Evolutionary conservation across 768 basidiomycete genomes (phyloP), one percentile per base, ranked within the genome.

Genomic region (Podaxis pistillaris): DNA sequence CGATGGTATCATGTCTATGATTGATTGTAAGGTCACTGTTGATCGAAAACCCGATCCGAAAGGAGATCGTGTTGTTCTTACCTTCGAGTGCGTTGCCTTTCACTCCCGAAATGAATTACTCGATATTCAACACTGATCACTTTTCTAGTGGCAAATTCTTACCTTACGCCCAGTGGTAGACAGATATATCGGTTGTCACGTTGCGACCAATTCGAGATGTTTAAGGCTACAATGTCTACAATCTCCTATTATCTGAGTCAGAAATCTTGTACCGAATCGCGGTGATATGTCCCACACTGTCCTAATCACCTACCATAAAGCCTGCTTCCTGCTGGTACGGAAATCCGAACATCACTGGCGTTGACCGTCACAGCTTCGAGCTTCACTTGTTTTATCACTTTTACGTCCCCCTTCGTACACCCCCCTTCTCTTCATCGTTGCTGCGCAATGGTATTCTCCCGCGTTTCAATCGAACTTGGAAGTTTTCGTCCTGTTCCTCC

Each of bases 1-100:
- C 4, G 91, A 93, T 68, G 91, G 91, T 4, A 93, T 93, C 64
- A 92, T 93, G 90, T 90, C 88, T 19, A 90, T 93, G 89, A 91
- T 93, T 62, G 91, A 93, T 71, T 93, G 91, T 74, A 86, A 83
- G 66, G 80, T 93, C 64, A 79, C 78, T 52, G 78, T 93, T 50
- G 78, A 84, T 64, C 85, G 79, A 75, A 92, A 93, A 72, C 79
- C 81, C 15, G 84, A 92, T 68, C 89, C 90, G 15, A 90, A 88
- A 68, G 91, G 91, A 38, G 90, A 93, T 67, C 88, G 91, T 49
- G 87, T 92, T 8, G 68, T 91, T 17, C 77, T 93, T 63, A 92
- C 87, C 1, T 91, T 92, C 65, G 90, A 93, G 91, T 93, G 68
- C 66, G 90, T 79, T 26, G 9, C 5, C 4, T 15, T 50, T 50